Evolutionary conservation across 1,139 yeast species (phyloP), one percentile per base, ranked within the genome.

Genomic region (Geotrichum klebahnii): DNA sequence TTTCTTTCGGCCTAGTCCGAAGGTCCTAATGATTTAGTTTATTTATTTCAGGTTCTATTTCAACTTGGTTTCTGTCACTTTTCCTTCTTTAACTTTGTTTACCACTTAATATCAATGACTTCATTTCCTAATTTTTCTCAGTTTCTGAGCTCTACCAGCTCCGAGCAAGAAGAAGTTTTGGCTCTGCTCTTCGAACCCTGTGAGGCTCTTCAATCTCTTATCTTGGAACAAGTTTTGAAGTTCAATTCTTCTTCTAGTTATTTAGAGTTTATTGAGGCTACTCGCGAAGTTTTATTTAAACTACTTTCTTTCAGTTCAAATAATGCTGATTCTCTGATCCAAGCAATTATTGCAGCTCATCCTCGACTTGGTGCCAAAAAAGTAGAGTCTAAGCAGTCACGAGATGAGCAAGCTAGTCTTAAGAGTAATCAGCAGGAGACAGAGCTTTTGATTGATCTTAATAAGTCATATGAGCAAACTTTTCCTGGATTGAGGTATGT

Each of bases 401-500:
- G 75, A 28, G 67, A 70, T 2, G 97, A 89, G 64, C 97, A 89
- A 63, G 78, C 76, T 53, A 77, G 82, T 12, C 71, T 89, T n/a
- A 9, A 20, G 14, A 16, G 42, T 74, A 71, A 52, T 65, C 23
- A 66, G 28, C 79, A 76, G 45, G 79, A 81, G 50, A 74, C 79
- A 1, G 62, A 58, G 31, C 69, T 70, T 56, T 72, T 89, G 48
- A 67, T 66, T 1, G 63, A 68, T 8, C 69, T 85, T 59, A 89
- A 89, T 61, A 73, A 72, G 1, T 60, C 62, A 46, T 89, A 89
- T 64, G 97, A 89, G 61, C 33, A 54, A 8, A 72, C 72, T 4
- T 89, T 85, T 60, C 95, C 95, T 0, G 96, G 96, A 0, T 75
- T 89, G 50, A 71, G 90, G 44, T 89, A 85, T 63, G 96, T 89